These are phyloP conservation scores for Viridothelium virens DNA, from an alignment of 495 filamentous ascomycete species.

Conservation along the genomic window DNA sequence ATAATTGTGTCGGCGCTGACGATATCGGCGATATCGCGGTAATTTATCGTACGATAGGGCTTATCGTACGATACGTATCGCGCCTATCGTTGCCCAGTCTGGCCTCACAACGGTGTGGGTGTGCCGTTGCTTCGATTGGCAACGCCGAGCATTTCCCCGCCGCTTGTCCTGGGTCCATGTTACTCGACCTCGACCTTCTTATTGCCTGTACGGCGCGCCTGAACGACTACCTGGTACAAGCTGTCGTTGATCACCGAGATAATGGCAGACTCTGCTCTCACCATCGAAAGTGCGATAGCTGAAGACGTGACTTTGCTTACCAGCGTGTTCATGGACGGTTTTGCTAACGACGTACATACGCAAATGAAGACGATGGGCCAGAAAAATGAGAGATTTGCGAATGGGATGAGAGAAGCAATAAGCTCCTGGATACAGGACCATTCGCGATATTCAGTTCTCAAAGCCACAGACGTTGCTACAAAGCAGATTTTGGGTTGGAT, in stretches of 20 bases:
- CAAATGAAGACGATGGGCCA: slow-evolving; percentile 6
- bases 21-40: no score
- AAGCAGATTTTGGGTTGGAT: slow-evolving; percentile 47
- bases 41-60: no score
- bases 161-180: neutral
- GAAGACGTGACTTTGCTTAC: slow-evolving; percentile 4
- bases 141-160: slow-evolving; percentile 4
- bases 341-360: slow-evolving; percentile 5
- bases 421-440: slow-evolving; percentile 3
- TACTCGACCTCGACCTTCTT: neutral
- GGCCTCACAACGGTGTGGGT: no score
- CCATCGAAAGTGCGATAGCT: neutral
- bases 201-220: neutral
- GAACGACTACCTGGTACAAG: neutral
- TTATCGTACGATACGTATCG: no score
- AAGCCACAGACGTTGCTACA: slow-evolving; percentile 62
- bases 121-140: neutral
- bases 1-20: no score
- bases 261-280: slow-evolving; percentile 9
- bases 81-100: no score
- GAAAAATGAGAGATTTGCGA: neutral
- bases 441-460: slow-evolving; percentile 36
- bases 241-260: neutral
- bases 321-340: neutral
- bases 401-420: slow-evolving; percentile 10